phyloP scores from a whole-genome alignment of 2,329 filamentous ascomycete genomes.

The Fusarium xyrophilum region DNA sequence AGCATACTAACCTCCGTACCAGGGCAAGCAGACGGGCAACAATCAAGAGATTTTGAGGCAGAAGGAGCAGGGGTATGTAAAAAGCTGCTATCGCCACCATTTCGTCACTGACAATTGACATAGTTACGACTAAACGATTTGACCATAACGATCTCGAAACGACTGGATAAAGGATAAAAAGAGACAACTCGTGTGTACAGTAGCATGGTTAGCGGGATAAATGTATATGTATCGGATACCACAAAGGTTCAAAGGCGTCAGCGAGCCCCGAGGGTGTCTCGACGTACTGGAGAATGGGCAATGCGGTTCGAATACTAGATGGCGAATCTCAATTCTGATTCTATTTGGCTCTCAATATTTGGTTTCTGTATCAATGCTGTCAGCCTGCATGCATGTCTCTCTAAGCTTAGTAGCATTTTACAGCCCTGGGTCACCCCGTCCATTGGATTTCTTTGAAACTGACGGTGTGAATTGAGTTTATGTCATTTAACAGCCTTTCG shows the following conservation, averaged over 20 bases:
- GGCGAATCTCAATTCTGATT: constrained; percentile 34
- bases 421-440: neutral
- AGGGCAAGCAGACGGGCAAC: constrained; percentile 75
- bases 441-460: neutral
- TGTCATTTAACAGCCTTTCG: neutral
- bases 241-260: constrained; percentile 21
- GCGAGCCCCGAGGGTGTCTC: constrained; percentile 10
- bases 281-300: constrained; percentile 4
- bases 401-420: no score
- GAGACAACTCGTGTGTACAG: constrained; percentile 35
- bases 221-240: constrained; percentile 43
- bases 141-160: constrained; percentile 6
- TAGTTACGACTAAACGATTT: constrained; percentile 31
- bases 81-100: neutral
- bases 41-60: constrained; percentile 73
- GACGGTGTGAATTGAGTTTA: neutral
- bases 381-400: neutral
- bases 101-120: neutral
- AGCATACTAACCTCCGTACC: constrained; percentile 24
- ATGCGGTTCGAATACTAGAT: constrained; percentile 29
- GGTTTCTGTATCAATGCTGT: neutral
- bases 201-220: constrained; percentile 33
- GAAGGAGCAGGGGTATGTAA: constrained; percentile 77
- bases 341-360: constrained; percentile 1
- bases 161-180: constrained; percentile 11